Percentiles rank a stretch among this genome's conserved stretches.
Evolutionary conservation across 2,329 filamentous ascomycete species (phyloP).

Genomic region (Cladosporium sp.): DNA sequence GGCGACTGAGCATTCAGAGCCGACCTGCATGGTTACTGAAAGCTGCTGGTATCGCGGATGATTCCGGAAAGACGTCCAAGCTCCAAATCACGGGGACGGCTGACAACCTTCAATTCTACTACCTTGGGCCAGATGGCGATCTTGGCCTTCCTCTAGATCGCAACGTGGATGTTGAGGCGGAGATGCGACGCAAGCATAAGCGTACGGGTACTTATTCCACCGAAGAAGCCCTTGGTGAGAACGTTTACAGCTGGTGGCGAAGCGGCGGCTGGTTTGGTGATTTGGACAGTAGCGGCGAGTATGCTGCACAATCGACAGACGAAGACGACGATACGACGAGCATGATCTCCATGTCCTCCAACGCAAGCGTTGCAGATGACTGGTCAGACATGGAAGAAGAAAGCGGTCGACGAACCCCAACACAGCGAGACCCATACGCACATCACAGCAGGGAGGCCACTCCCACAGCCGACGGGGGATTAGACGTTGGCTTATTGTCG

Average conservation of each 20-base stretch:
- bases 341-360: slow-evolving; percentile 61
- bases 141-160: slow-evolving; percentile 55
- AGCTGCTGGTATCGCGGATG: slow-evolving; percentile 40
- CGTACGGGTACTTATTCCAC: slow-evolving; percentile 41
- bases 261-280: slow-evolving; percentile 80
- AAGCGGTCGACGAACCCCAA: slow-evolving; percentile 65
- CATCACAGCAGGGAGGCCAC: slow-evolving; percentile 46
- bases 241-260: slow-evolving; percentile 81
- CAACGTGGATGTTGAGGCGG: slow-evolving; percentile 73
- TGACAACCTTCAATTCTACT: slow-evolving; percentile 45
- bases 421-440: slow-evolving; percentile 55
- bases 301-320: slow-evolving; percentile 51
- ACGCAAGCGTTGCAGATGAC: slow-evolving; percentile 38
- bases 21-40: slow-evolving; percentile 61
- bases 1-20: slow-evolving; percentile 55
- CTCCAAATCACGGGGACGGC: neutral
- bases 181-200: slow-evolving; percentile 62
- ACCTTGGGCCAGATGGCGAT: slow-evolving; percentile 47
- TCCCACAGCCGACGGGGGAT: slow-evolving; percentile 44
- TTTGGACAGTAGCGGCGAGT: slow-evolving; percentile 75
- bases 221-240: slow-evolving; percentile 65
- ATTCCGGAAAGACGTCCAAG: slow-evolving; percentile 1
- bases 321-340: slow-evolving; percentile 75
- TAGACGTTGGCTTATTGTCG: slow-evolving; percentile 51
- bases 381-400: slow-evolving; percentile 44